Evolutionary conservation across 2,329 filamentous ascomycete genomes (phyloP).

Genomic region (Curvularia sp.): DNA sequence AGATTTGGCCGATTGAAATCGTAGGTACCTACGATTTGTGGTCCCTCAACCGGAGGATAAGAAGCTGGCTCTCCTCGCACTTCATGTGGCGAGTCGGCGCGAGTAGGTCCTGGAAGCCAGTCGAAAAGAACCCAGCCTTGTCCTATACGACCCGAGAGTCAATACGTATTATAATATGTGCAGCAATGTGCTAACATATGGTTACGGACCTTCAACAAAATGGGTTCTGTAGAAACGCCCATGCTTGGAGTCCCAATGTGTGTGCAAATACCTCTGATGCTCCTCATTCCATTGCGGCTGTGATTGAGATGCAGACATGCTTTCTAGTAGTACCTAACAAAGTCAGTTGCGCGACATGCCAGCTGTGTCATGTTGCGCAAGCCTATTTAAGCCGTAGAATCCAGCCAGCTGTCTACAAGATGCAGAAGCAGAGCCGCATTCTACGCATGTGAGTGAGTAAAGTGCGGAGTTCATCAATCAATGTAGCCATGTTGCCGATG

Average conservation of each 20-base stretch:
- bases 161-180: background rate
- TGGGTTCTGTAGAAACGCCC: background rate
- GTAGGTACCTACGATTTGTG: background rate
- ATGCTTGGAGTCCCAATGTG: background rate
- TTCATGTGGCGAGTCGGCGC: background rate
- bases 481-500: slow-evolving; percentile 1
- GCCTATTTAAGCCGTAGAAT: background rate
- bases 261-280: background rate
- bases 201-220: background rate
- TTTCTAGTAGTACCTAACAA: background rate
- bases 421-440: slow-evolving; percentile 6
- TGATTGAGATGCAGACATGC: background rate
- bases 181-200: too few species aligned
- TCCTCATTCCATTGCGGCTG: background rate
- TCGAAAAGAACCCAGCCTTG: slow-evolving; percentile 1
- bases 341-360: background rate
- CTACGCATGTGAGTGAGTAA: background rate
- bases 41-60: background rate
- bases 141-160: background rate
- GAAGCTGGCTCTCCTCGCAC: background rate
- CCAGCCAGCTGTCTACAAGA: background rate
- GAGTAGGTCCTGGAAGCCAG: background rate
- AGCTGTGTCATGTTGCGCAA: background rate
- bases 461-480: background rate
- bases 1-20: background rate